phyloP scores from a whole-genome alignment of 805 yeast genomes.

The Grigorovia humatica region DNA sequence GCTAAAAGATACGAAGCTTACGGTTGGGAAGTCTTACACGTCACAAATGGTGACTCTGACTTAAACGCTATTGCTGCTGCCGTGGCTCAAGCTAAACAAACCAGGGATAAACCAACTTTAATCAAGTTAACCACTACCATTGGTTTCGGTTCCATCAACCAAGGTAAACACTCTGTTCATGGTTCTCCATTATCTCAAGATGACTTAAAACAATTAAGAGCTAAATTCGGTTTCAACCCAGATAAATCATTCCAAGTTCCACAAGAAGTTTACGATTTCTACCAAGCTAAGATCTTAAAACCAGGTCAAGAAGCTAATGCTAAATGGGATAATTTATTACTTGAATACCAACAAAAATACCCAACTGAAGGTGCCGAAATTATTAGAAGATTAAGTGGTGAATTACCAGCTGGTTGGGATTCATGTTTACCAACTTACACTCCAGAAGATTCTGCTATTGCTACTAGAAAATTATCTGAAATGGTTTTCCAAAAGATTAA shows the following conservation, averaged over 20 bases:
- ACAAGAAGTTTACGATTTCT: slow-evolving; percentile 68
- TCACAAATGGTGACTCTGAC: slow-evolving; percentile 75
- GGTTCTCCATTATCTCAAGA: slow-evolving; percentile 94
- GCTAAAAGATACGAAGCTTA: slow-evolving; percentile 74
- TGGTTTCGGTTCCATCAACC: slow-evolving; percentile 81
- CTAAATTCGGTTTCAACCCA: slow-evolving; percentile 81
- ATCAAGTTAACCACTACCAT: slow-evolving; percentile 84
- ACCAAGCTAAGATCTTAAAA: slow-evolving; percentile 41
- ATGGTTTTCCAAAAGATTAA: slow-evolving; percentile 54
- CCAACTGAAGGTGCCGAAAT: slow-evolving; percentile 75
- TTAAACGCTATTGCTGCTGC: slow-evolving; percentile 61
- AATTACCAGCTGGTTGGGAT: slow-evolving; percentile 79
- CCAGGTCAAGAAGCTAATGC: slow-evolving; percentile 59
- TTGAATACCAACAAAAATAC: slow-evolving; percentile 52
- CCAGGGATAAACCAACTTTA: slow-evolving; percentile 74
- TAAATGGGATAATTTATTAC: slow-evolving; percentile 64
- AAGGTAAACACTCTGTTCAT: slow-evolving; percentile 88
- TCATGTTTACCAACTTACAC: slow-evolving; percentile 68
- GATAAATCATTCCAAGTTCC: slow-evolving; percentile 70
- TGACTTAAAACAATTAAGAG: slow-evolving; percentile 80
- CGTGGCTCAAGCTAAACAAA: slow-evolving; percentile 68
- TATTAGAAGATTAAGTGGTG: slow-evolving; percentile 62
- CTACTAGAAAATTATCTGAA: slow-evolving; percentile 92
- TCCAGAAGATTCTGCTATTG: slow-evolving; percentile 70
- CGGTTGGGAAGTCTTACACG: slow-evolving; percentile 84